Conservation (phyloP, 768 basidiomycete species). For the Termitomyces sp. region DNA sequence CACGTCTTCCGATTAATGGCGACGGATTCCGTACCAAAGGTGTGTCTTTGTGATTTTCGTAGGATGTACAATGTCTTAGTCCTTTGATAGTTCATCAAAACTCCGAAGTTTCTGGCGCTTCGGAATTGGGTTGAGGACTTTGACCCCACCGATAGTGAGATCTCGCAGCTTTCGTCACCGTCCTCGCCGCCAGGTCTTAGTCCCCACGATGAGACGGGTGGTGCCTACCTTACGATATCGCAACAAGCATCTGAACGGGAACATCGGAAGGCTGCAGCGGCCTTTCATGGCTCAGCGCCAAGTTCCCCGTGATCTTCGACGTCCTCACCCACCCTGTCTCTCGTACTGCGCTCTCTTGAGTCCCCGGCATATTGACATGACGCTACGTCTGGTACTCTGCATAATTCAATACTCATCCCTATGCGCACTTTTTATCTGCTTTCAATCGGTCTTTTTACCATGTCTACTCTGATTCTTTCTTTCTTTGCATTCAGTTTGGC, state of each 20-base stretch:
- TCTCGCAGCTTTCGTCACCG: conserved; percentile 51
- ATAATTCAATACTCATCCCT: conserved; percentile 11
- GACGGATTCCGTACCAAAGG: conserved; percentile 98
- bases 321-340: conserved; percentile 16
- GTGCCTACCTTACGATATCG: conserved; percentile 84
- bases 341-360: conserved; percentile 16
- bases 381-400: conserved; percentile 4
- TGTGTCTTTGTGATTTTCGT: conserved; percentile 24
- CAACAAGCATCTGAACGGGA: conserved; percentile 74
- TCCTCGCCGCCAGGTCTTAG: conserved; percentile 67
- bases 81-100: conserved; percentile 74
- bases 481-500: conserved; percentile 14
- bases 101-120: conserved; percentile 73
- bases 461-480: conserved; percentile 13
- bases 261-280: conserved; percentile 30
- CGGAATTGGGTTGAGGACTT: conserved; percentile 77
- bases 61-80: conserved; percentile 10
- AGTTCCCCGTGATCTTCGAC: conserved; percentile 21
- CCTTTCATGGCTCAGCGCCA: conserved; percentile 4
- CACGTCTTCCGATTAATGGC: conserved; percentile 98
- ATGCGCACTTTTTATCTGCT: conserved; percentile 15
- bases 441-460: conserved; percentile 7
- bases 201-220: conserved; percentile 65
- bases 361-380: conserved; percentile 17
- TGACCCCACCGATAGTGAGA: conserved; percentile 58